Conservation (phyloP, 2,329 filamentous ascomycete species). For the Davidsoniella australis region DNA sequence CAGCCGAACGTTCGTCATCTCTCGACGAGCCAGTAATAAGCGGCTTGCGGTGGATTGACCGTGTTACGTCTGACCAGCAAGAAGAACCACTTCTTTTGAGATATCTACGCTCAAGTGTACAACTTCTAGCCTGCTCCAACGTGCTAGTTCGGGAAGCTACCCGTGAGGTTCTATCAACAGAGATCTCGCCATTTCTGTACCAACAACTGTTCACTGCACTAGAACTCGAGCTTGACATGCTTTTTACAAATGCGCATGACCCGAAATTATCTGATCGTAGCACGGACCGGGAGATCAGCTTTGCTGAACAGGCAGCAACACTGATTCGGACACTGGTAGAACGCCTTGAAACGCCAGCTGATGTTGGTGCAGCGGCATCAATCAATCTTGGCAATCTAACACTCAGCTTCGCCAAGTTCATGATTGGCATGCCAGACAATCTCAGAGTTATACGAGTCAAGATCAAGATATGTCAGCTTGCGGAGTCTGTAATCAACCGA, state of each 20-base stretch:
- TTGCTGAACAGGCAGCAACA: conserved; percentile 50
- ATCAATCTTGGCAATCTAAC: conserved; percentile 47
- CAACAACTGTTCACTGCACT: conserved; percentile 47
- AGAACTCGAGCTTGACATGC: conserved; percentile 44
- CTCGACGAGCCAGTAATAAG: conserved; percentile 40
- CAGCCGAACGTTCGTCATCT: conserved; percentile 37
- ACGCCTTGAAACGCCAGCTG: conserved; percentile 43
- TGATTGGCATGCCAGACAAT: conserved; percentile 40
- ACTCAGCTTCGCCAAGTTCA: conserved; percentile 49
- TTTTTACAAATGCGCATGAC: conserved; percentile 40
- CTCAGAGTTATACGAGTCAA: conserved; percentile 43
- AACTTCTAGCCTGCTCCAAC: conserved; percentile 46
- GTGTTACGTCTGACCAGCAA: conserved; percentile 37
- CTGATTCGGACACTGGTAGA: conserved; percentile 47
- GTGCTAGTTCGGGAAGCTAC: conserved; percentile 49
- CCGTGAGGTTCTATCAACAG: conserved; percentile 47
- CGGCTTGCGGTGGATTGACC: conserved; percentile 48
- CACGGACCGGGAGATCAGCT: conserved; percentile 44
- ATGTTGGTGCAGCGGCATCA: conserved; percentile 43
- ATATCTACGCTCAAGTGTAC: conserved; percentile 46
- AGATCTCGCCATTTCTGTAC: conserved; percentile 44
- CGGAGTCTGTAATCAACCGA: conserved; percentile 45
- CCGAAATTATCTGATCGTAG: conserved; percentile 27
- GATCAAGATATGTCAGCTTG: conserved; percentile 52
- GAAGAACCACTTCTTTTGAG: conserved; percentile 43